phyloP scores from a whole-genome alignment of 2,329 filamentous ascomycete species.

The Polytolypa hystricis region DNA sequence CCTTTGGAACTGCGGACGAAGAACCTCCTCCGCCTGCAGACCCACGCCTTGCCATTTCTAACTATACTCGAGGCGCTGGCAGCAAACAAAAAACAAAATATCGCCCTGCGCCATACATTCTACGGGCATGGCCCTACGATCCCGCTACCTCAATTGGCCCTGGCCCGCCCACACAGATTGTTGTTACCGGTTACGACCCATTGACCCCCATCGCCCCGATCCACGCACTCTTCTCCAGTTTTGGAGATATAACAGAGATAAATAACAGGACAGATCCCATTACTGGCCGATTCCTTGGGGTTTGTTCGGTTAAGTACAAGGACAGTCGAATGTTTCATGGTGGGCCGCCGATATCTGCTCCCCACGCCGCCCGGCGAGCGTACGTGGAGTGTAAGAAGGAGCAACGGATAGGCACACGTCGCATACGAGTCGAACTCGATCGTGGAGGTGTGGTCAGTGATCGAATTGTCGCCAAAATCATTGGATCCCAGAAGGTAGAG shows the following conservation, averaged over 20 bases:
- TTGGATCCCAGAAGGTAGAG: slow-evolving; percentile 51
- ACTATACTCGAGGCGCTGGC: slow-evolving; percentile 51
- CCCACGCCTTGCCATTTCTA: slow-evolving; percentile 61
- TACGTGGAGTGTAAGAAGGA: slow-evolving; percentile 62
- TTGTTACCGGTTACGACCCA: slow-evolving; percentile 94
- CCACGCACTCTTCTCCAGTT: slow-evolving; percentile 62
- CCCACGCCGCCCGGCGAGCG: slow-evolving; percentile 71
- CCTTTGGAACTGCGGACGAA: slow-evolving; percentile 59
- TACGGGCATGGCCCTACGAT: slow-evolving; percentile 75
- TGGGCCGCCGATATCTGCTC: slow-evolving; percentile 50
- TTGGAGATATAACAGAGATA: slow-evolving; percentile 79
- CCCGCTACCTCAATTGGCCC: slow-evolving; percentile 73
- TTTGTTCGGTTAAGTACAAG: slow-evolving; percentile 82
- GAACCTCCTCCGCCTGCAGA: slow-evolving; percentile 56
- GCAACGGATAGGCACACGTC: slow-evolving; percentile 64
- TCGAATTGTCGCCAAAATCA: slow-evolving; percentile 61
- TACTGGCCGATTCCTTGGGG: slow-evolving; percentile 85
- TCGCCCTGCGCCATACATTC: slow-evolving; percentile 63
- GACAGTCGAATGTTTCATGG: slow-evolving; percentile 51
- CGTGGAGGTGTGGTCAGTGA: slow-evolving; percentile 75
- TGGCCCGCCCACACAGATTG: slow-evolving; percentile 77
- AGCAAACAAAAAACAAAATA: slow-evolving; percentile 59
- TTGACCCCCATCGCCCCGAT: slow-evolving; percentile 70
- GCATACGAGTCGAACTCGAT: slow-evolving; percentile 77
- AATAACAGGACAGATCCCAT: slow-evolving; percentile 92